Percentiles rank a stretch among this genome's conserved stretches.
phyloP scores from a whole-genome alignment of 2,329 filamentous ascomycete genomes.

The Tolypocladium guangdongense region DNA sequence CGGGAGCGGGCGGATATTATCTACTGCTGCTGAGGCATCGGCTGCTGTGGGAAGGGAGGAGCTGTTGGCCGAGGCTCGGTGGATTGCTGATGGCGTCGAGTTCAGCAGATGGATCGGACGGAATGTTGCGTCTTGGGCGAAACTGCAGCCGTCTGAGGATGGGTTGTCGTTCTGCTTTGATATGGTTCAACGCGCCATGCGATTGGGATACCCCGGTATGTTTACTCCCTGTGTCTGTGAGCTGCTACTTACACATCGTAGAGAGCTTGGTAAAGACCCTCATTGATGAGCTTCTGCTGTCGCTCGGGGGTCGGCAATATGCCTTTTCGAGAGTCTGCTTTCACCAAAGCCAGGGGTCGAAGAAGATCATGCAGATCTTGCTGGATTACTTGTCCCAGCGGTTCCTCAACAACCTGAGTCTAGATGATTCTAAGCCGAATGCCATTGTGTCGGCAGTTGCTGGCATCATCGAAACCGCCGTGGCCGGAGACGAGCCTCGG shows the following conservation, averaged over 20 bases:
- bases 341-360: constrained; percentile 13
- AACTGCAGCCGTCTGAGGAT: constrained; percentile 18
- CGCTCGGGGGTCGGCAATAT: constrained; percentile 8
- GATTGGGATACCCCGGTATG: constrained; percentile 62
- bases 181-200: constrained; percentile 49
- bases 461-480: constrained; percentile 39
- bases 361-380: constrained; percentile 16
- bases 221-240: background rate
- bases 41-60: constrained; percentile 29
- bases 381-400: constrained; percentile 32
- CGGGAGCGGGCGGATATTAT: constrained; percentile 37
- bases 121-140: constrained; percentile 43
- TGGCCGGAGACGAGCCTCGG: constrained; percentile 35
- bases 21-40: constrained; percentile 44
- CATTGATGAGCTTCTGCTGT: constrained; percentile 27
- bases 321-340: constrained; percentile 21
- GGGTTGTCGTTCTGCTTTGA: constrained; percentile 32
- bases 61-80: constrained; percentile 23
- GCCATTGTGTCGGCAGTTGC: constrained; percentile 45
- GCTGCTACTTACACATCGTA: constrained; percentile 14
- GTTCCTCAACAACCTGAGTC: constrained; percentile 26
- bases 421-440: constrained; percentile 19
- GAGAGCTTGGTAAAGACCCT: constrained; percentile 28
- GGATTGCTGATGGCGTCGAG: constrained; percentile 52
- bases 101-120: constrained; percentile 64